Evolutionary conservation across 2,329 filamentous ascomycete genomes (phyloP), one percentile per base, ranked within the genome.

Genomic region (Botrytis sinoallii): DNA sequence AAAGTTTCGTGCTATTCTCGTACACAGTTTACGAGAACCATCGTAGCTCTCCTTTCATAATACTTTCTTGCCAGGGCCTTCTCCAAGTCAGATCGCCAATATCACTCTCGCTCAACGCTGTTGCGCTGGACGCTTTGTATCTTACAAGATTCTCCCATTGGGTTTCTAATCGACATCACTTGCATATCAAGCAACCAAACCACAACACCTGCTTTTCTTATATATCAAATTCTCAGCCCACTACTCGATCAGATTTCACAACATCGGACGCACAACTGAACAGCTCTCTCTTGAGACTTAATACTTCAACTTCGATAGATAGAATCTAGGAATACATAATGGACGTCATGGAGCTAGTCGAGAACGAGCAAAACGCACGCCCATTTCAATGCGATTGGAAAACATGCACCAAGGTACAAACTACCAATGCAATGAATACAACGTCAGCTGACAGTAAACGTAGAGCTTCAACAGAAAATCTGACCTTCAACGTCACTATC

Each of bases 401-500:
- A 75, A 82, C 84, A 35, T 91, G 89, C 81, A 87, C 84, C 79
- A 91, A 91, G 85, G 89, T 91, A 82, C 74, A 85, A 73, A n/a
- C 18, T 32, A 25, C 44, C 40, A 14, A 22, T 64, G 60, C 20
- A 44, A 18, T 57, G 22, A 46, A 44, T 40, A 38, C 60, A 65
- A 64, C 40, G 29, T 64, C 42, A 71, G 44, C 74, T 75, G 63
- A 77, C 70, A 46, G 46, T 55, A 20, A 59, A 22, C 40, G 22
- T 77, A 92, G 90, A 90, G 88, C 83, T 92, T 92, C 84, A 92
- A 92, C 82, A 86, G 90, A 79, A 92, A 92, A 82, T 92, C 90
- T 29, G 90, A 92, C 78, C 83, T 92, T 75, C 89, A 91, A 79
- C 86, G 90, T 79, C 90, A 92, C 79, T 91, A 91, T 79, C 87